These are phyloP conservation scores for Moesziomyces antarcticus DNA, from an alignment of 1,284 basidiomycete species.

Conservation along the genomic window DNA sequence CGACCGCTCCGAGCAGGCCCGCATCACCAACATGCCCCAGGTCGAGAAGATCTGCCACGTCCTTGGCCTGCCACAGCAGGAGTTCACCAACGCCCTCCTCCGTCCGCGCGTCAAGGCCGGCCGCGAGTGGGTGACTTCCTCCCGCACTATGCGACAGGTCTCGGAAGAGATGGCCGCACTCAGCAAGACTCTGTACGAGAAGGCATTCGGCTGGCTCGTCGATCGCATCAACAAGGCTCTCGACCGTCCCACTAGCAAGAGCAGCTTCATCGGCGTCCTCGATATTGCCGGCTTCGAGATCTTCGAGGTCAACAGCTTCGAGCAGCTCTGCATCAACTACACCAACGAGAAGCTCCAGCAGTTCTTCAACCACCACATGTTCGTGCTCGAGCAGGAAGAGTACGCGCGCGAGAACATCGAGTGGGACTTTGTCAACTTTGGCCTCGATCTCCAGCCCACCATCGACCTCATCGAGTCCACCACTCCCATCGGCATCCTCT, in stretches of 20 bases:
- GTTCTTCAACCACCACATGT: conserved; percentile 94
- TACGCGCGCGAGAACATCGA: conserved; percentile 96
- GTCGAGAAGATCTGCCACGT: conserved; percentile 89
- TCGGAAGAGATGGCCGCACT: conserved; percentile 90
- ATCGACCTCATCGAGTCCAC: conserved; percentile 93
- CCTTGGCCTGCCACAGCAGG: conserved; percentile 87
- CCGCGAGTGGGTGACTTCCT: conserved; percentile 95
- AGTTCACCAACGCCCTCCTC: conserved; percentile 80
- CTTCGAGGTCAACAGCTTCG: conserved; percentile 76
- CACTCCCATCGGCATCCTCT: conserved; percentile 84
- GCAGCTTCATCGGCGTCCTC: conserved; percentile 96
- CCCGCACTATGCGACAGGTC: conserved; percentile 90
- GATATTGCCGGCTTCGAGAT: conserved; percentile 99
- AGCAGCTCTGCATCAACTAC: conserved; percentile 98
- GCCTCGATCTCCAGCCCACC: conserved; percentile 95
- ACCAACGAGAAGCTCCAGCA: conserved; percentile 76
- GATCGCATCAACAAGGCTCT: conserved; percentile 94
- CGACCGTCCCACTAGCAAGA: conserved; percentile 87
- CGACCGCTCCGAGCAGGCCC: conserved; percentile 86
- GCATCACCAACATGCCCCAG: conserved; percentile 72
- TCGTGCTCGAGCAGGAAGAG: conserved; percentile 98
- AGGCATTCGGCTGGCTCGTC: conserved; percentile 91
- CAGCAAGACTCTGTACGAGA: conserved; percentile 97
- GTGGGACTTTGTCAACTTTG: conserved; percentile 99
- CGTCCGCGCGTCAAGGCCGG: conserved; percentile 86